These are phyloP conservation scores for Didymella sp. DNA, from an alignment of 2,329 filamentous ascomycete genomes.

Conservation along the genomic window DNA sequence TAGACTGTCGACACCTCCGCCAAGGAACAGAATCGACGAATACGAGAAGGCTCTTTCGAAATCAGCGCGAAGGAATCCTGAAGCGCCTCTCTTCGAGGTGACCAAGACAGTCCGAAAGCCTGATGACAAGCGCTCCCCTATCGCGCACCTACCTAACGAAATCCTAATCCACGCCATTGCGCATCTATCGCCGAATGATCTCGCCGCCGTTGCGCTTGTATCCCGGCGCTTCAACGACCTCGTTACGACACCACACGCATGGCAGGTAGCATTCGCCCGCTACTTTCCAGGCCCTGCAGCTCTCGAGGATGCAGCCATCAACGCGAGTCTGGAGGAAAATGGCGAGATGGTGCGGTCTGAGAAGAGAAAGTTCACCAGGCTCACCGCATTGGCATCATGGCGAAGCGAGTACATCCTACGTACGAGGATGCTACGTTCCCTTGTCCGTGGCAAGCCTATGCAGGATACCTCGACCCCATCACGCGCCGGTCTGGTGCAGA, in stretches of 20 bases:
- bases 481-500: constrained; percentile 65
- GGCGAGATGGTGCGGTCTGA: constrained; percentile 68
- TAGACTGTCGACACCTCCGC: constrained; percentile 44
- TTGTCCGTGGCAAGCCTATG: constrained; percentile 79
- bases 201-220: constrained; percentile 82
- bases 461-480: constrained; percentile 62
- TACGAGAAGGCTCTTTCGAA: constrained; percentile 60
- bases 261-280: constrained; percentile 89
- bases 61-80: constrained; percentile 48
- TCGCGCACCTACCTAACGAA: constrained; percentile 81
- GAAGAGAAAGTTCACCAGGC: constrained; percentile 78
- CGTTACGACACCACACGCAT: constrained; percentile 90
- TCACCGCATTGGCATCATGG: constrained; percentile 89
- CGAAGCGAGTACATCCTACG: constrained; percentile 92
- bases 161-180: constrained; percentile 90
- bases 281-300: constrained; percentile 82
- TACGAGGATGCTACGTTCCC: constrained; percentile 80
- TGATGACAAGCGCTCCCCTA: constrained; percentile 55
- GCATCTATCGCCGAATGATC: constrained; percentile 83
- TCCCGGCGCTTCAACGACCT: constrained; percentile 86
- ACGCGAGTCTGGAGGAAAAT: constrained; percentile 53
- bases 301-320: constrained; percentile 51
- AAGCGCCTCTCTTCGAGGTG: constrained; percentile 60
- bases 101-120: constrained; percentile 56
- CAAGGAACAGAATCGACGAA: constrained; percentile 60